Percentiles rank a stretch among this genome's conserved stretches.
Evolutionary conservation across 73 alveolate species (phyloP).

Genomic region (Tetrahymena malaccensis): DNA sequence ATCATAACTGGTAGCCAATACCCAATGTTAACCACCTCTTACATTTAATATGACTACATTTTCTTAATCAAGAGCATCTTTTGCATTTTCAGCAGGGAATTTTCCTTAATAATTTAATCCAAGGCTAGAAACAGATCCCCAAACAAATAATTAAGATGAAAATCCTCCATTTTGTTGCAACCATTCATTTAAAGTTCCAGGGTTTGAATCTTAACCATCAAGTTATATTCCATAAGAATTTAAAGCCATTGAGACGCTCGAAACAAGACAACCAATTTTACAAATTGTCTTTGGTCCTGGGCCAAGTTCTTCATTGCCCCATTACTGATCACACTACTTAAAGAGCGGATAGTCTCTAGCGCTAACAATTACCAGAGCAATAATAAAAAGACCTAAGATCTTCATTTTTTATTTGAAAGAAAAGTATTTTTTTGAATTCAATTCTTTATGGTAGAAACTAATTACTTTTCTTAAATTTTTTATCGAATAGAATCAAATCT

Average conservation of each 20-base stretch:
- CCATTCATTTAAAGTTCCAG: constrained; percentile 46
- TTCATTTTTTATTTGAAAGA: background rate
- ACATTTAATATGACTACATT: constrained; percentile 43
- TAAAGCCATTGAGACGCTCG: constrained; percentile 47
- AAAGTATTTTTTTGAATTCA: too few relatives aligned
- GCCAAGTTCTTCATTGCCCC: constrained; percentile 41
- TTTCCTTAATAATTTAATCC: constrained; percentile 11
- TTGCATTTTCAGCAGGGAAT: background rate
- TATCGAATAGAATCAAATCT: too few relatives aligned
- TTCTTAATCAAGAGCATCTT: constrained; percentile 16
- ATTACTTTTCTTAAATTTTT: too few relatives aligned
- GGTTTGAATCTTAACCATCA: constrained; percentile 18
- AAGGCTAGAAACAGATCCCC: constrained; percentile 43
- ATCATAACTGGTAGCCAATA: constrained; percentile 38
- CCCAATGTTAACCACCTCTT: constrained; percentile 61
- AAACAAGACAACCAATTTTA: constrained; percentile 47
- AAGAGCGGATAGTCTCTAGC: constrained; percentile 37
- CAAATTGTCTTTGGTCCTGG: constrained; percentile 40
- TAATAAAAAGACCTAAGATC: constrained; percentile 5
- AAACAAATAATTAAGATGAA: constrained; percentile 42
- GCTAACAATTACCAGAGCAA: background rate
- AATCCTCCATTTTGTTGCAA: constrained; percentile 46
- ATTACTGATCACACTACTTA: constrained; percentile 26
- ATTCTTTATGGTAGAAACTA: too few relatives aligned
- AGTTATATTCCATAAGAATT: constrained; percentile 4